Evolutionary conservation across 2,329 filamentous ascomycete genomes (phyloP), one percentile per base, ranked within the genome.

Genomic region (Nemania bipapillata): DNA sequence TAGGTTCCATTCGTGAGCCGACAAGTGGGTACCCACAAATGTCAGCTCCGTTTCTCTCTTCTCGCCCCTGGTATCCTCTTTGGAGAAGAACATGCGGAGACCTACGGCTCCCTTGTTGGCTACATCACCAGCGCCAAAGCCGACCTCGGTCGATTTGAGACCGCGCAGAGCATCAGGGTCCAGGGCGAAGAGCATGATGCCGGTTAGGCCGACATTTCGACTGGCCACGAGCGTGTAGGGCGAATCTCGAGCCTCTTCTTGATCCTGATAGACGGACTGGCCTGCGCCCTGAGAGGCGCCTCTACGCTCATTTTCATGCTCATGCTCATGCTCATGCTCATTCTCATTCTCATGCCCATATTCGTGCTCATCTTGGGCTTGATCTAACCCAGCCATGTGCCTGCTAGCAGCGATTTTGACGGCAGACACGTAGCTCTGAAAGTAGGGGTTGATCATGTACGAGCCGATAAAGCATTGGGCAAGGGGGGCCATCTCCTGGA

Each of bases 71-170:
- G 75, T 76, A 24, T 78, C 78, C 3, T 82, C 79, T 47, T 83
- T 81, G 4, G 74, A 74, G 15, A 92, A 91, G 15, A 88, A 85
- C 50, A 96, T 80, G 37, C 94, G 86, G 69, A 95, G 85, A 0
- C 91, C 96, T 0, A 97, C 91, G 3, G 94, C 95, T 32, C 95
- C 96, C 81, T 99, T 99, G 80, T 97, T 97, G 17, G 94, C 96
- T 91, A 97, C 96, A 57, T 95, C 91, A 66, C 90, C 90, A 0
- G 94, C 80, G 0, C 96, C 96, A 56, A 97, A 91, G 0, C 96
- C 94, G 1, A 94, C 91, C 61, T 92, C 92, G 1, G 91, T 93
- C n/a, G 88, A 90, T 72, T 93, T 87, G n/a, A 96, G 82, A 75
- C 87, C 84, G 61, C 83, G 82, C 59, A 97, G 83, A 26, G 86